Conservation (phyloP, 129 eudicot genomes). For the Helianthus tuberosus region DNA sequence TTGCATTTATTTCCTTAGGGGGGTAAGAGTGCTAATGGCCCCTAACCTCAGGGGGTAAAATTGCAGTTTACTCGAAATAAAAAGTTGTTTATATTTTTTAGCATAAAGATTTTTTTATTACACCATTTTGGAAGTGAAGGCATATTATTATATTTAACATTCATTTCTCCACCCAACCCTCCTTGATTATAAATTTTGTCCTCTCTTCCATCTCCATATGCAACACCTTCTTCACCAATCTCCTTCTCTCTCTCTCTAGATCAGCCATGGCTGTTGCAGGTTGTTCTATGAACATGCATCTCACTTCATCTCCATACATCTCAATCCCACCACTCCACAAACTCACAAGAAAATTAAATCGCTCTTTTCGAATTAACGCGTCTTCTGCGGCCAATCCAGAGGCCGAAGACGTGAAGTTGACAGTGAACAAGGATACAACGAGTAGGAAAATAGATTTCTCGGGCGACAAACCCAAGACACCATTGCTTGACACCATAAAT, state of each 20-base stretch:
- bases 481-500: slow-evolving; percentile 74
- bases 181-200: slow-evolving; percentile 44
- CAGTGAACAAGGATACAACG: slow-evolving; percentile 48
- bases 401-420: slow-evolving; percentile 50
- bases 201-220: slow-evolving; percentile 27
- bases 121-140: not conserved
- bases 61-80: no score
- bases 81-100: not conserved
- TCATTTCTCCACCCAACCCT: slow-evolving; percentile 41
- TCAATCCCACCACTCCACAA: slow-evolving; percentile 29
- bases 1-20: no score
- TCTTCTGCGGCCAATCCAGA: slow-evolving; percentile 42
- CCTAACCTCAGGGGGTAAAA: no score
- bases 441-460: slow-evolving; percentile 63
- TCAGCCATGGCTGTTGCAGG: slow-evolving; percentile 59
- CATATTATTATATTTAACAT: slow-evolving; percentile 26
- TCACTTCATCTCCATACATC: slow-evolving; percentile 35
- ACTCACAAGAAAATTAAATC: slow-evolving; percentile 32
- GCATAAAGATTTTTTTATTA: not conserved
- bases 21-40: no score
- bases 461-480: slow-evolving; percentile 68
- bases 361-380: slow-evolving; percentile 46
- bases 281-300: slow-evolving; percentile 42
- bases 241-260: slow-evolving; percentile 20
- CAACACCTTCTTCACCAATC: slow-evolving; percentile 17